A percentile compares a stretch with the other conserved stretches of the same genome.
phyloP scores from a whole-genome alignment of 371 early-diverging fungal species.

The Mycotypha africana region DNA sequence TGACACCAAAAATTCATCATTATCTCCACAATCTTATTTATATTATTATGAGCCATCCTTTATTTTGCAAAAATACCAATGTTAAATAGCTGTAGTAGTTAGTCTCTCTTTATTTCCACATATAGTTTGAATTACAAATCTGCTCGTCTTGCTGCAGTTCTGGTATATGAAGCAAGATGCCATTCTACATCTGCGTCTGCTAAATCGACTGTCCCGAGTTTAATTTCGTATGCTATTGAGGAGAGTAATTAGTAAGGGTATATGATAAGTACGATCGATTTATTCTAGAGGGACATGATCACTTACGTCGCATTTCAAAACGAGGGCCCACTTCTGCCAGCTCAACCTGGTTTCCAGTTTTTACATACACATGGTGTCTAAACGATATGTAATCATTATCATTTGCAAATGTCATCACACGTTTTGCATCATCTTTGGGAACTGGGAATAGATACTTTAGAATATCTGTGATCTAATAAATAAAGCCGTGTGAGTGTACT shows the following conservation, averaged over 20 bases:
- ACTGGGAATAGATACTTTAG: constrained; percentile 96
- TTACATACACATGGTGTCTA: constrained; percentile 93
- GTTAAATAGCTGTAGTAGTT: constrained; percentile 7
- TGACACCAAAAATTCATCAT: constrained; percentile 8
- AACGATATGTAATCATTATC: constrained; percentile 96
- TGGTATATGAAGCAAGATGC: constrained; percentile 93
- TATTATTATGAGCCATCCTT: constrained; percentile 7
- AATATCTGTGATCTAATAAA: constrained; percentile 78
- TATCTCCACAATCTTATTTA: constrained; percentile 6
- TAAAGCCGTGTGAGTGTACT: no score
- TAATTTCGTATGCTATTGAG: constrained; percentile 87
- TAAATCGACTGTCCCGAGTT: constrained; percentile 92
- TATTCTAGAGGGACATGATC: no score
- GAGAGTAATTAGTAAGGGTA: no score
- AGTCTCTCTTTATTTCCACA: constrained; percentile 1
- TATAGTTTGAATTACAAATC: constrained; percentile 44
- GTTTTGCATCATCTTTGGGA: constrained; percentile 93
- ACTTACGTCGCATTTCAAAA: constrained; percentile 92
- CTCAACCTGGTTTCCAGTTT: constrained; percentile 84
- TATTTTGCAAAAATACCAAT: constrained; percentile 9
- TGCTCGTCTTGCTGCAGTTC: constrained; percentile 90
- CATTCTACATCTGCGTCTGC: constrained; percentile 97
- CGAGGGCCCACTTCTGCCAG: constrained; percentile 97
- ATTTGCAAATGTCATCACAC: constrained; percentile 96
- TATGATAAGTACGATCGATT: no score